Evolutionary conservation across 2,329 filamentous ascomycete species (phyloP), one percentile per base, ranked within the genome.

Genomic region (Colletotrichum nymphaeae): DNA sequence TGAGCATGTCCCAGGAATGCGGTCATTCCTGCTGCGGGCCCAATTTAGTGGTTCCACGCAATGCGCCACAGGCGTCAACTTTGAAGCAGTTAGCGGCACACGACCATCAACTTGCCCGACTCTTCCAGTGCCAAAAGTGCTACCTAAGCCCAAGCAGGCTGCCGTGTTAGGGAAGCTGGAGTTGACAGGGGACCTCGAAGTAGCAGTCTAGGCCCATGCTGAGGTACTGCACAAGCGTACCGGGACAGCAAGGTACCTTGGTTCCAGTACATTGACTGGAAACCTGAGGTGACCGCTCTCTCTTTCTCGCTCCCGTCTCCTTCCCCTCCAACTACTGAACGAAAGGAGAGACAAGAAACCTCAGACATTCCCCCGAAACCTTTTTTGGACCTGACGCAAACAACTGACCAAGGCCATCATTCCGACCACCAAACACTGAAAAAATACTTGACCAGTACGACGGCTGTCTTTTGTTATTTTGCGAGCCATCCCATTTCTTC

Each of bases 401-500:
- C 69, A 63, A 72, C 59, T 53, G 49, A 42, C 65, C 58, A 46
- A 63, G 46, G 58, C 30, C 59, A 53, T 64, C 69, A 69, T 64
- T 68, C 52, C 52, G 32, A 59, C 19, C 30, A 35, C 46, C 59
- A 24, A 69, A 58, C 63, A 30, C 42, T 1, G 22, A 32, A 63
- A 24, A 5, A n/a, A 5, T 32, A 53, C 35, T 63, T 24, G n/a
- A 55, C 28, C 22, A 35, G 46, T 24, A 16, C n/a, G 62, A 53
- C 46, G n/a, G 11, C n/a, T n/a, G 28, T 12, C 12, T 37, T 53
- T 12, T 37, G 46, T 49, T 16, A 3, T 26, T 12, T 24, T 7
- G 14, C 9, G 9, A 35, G 52, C 22, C n/a, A 53, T n/a, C 8
- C 24, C 46, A 8, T 24, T 16, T 32, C 6, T 7, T 7, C 28